Conservation (phyloP, 83 land plant species). For the Picea mariana region DNA sequence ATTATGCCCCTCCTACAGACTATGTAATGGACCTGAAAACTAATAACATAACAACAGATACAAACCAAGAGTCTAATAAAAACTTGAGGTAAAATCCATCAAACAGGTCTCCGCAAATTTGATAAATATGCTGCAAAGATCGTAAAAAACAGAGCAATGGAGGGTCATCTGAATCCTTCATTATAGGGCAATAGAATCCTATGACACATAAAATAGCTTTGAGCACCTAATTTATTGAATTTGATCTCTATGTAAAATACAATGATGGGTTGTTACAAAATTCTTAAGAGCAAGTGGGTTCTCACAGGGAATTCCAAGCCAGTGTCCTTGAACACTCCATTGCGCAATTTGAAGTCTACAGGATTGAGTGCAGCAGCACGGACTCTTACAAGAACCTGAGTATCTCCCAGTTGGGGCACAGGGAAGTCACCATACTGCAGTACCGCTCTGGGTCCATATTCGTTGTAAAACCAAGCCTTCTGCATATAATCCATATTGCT, state of each 20-base stretch:
- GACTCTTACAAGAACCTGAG: slow-evolving; percentile 38
- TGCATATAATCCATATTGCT: background rate
- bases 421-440: slow-evolving; percentile 35
- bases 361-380: slow-evolving; percentile 50
- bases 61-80: too few species aligned
- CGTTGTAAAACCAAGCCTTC: slow-evolving; percentile 41
- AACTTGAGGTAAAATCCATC: background rate
- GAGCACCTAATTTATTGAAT: background rate
- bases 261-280: background rate
- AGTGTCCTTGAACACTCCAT: slow-evolving; percentile 15
- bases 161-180: too few species aligned
- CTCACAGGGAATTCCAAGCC: slow-evolving; percentile 33
- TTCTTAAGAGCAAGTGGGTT: background rate
- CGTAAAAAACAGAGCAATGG: too few species aligned
- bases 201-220: background rate
- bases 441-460: slow-evolving; percentile 36
- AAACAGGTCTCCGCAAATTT: background rate
- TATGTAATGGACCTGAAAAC: background rate
- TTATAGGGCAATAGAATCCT: too few species aligned
- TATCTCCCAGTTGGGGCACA: slow-evolving; percentile 25
- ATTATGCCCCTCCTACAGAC: background rate
- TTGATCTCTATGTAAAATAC: background rate
- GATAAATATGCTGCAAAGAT: background rate
- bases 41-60: background rate
- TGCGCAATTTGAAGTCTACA: slow-evolving; percentile 37